phyloP scores from a whole-genome alignment of 441 rosid species.

The Capsella rubella region DNA sequence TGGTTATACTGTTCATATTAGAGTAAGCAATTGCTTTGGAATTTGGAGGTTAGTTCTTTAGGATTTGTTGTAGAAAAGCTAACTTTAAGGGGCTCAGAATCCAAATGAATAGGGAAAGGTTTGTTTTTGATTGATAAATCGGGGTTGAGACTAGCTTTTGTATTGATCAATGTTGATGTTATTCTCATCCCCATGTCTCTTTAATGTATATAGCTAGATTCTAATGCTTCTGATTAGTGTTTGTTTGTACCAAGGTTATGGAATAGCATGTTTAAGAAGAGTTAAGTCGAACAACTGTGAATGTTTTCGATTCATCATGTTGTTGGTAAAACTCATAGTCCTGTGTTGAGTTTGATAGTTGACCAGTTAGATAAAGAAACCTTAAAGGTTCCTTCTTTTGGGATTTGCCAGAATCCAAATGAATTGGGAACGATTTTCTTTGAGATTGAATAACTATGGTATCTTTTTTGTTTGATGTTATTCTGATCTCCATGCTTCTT shows the following conservation, averaged over 20 bases:
- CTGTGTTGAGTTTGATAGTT: background rate
- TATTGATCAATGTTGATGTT: background rate
- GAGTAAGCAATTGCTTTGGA: background rate
- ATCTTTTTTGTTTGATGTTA: conserved; percentile 16
- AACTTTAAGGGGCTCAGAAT: background rate
- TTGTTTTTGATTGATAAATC: background rate
- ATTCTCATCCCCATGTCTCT: background rate
- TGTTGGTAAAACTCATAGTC: background rate
- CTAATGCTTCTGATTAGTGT: background rate
- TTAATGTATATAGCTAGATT: background rate
- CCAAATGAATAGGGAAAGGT: conserved; percentile 3
- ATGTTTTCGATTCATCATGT: background rate
- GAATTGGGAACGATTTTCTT: background rate
- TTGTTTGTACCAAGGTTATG: conserved; percentile 36
- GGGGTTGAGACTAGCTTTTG: background rate
- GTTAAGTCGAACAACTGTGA: conserved; percentile 57
- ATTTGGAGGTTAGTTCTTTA: background rate
- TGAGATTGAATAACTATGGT: conserved; percentile 6
- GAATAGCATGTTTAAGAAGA: conserved; percentile 67
- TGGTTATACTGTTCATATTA: background rate
- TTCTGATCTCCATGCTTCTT: conserved; percentile 1
- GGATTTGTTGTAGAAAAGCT: background rate
- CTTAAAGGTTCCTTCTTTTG: conserved; percentile 6
- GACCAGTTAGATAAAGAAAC: background rate
- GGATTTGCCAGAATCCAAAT: background rate